Conservation (phyloP, 441 rosid species). For the Jatropha podagrica region DNA sequence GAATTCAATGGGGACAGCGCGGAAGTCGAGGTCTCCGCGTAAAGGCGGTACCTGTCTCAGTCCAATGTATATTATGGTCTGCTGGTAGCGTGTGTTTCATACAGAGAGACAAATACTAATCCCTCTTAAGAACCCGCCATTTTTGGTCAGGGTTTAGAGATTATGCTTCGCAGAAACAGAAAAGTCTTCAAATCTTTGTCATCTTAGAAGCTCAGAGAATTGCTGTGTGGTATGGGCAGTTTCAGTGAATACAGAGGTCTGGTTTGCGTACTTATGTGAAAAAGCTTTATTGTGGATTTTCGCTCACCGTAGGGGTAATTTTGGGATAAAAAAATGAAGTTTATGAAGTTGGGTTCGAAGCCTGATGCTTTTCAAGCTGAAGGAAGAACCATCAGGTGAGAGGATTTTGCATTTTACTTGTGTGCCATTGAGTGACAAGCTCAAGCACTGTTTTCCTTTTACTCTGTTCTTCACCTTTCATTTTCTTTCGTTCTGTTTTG, state of each 20-base stretch:
- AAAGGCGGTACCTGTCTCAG: conserved; percentile 38
- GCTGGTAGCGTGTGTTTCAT: conserved; percentile 10
- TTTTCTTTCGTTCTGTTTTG: background rate
- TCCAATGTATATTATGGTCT: conserved; percentile 41
- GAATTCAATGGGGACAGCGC: conserved; percentile 31
- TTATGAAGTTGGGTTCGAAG: conserved; percentile 95
- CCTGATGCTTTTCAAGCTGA: conserved; percentile 88
- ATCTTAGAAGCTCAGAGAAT: background rate
- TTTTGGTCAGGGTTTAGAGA: conserved; percentile 21
- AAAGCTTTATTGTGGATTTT: conserved; percentile 21
- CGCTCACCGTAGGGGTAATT: conserved; percentile 21
- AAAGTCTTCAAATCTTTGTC: background rate
- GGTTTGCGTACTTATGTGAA: conserved; percentile 23
- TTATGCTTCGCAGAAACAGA: background rate
- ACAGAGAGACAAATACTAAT: background rate
- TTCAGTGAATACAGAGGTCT: conserved; percentile 10
- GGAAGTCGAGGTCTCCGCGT: conserved; percentile 33
- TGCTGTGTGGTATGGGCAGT: conserved; percentile 21
- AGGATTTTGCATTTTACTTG: conserved; percentile 11
- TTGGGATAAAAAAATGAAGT: conserved; percentile 60
- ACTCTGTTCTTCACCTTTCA: background rate
- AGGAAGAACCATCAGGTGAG: conserved; percentile 70
- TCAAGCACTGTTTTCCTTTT: background rate
- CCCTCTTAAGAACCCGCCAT: conserved; percentile 10
- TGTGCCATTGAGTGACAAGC: conserved; percentile 7